phyloP scores from a whole-genome alignment of 1,284 basidiomycete genomes.

The Exobasidium cylindrosporum region DNA sequence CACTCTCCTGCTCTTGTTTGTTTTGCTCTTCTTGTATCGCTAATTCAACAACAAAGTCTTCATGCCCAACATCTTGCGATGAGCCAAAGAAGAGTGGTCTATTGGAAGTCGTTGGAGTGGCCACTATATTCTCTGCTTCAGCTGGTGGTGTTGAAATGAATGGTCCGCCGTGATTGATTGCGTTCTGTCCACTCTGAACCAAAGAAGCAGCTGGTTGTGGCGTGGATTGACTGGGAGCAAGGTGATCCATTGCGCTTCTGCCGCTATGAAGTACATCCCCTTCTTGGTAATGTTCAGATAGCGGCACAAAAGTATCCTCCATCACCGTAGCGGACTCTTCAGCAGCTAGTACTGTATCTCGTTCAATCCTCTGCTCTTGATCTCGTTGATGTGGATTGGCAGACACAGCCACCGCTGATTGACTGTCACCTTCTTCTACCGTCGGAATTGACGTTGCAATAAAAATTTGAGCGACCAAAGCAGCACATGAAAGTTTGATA shows the following conservation, averaged over 20 bases:
- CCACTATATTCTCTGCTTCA: too few species aligned
- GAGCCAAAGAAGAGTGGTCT: too few species aligned
- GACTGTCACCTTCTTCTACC: not conserved
- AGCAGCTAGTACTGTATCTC: not conserved
- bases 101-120: too few species aligned
- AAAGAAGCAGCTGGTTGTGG: not conserved
- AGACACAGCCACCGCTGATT: not conserved
- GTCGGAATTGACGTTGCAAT: not conserved
- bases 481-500: not conserved
- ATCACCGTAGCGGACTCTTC: not conserved
- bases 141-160: not conserved
- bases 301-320: not conserved
- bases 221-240: not conserved
- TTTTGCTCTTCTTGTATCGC: too few species aligned
- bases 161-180: not conserved
- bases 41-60: too few species aligned
- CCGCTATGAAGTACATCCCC: not conserved
- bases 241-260: not conserved
- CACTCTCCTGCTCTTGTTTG: too few species aligned
- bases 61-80: too few species aligned
- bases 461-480: slow-evolving; percentile 1
- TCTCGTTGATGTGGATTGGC: not conserved
- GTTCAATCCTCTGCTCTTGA: not conserved
- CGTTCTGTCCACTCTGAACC: not conserved
- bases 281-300: not conserved